A percentile compares a stretch with the other conserved stretches of the same genome.
Conservation (phyloP, 768 basidiomycete species). For the Hysterangium stoloniferum region DNA sequence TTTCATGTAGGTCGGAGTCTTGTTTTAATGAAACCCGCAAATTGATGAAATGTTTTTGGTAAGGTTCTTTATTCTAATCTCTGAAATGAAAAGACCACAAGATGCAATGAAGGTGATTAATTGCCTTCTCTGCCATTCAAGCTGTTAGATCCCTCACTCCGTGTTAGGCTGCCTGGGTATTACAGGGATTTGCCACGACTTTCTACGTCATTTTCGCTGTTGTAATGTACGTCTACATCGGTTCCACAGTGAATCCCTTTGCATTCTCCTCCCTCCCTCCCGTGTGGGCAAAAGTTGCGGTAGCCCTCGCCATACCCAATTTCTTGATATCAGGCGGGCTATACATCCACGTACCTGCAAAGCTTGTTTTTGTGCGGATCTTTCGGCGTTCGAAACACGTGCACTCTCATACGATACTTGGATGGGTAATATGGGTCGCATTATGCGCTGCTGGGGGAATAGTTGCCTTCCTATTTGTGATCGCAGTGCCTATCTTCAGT, state of each 20-base stretch:
- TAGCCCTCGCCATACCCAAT: constrained; percentile 41
- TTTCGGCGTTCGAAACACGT: constrained; percentile 43
- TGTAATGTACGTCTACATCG: constrained; percentile 40
- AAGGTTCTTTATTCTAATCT: constrained; percentile 53
- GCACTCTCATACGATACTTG: constrained; percentile 41
- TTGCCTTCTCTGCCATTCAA: no score
- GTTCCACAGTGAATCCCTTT: constrained; percentile 39
- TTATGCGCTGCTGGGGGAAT: constrained; percentile 35
- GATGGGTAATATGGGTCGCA: constrained; percentile 40
- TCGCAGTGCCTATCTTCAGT: constrained; percentile 48
- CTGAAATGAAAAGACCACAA: constrained; percentile 43
- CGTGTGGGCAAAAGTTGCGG: constrained; percentile 42
- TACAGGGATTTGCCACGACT: constrained; percentile 44
- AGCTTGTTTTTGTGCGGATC: constrained; percentile 43
- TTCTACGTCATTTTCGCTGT: constrained; percentile 43
- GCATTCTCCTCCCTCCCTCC: constrained; percentile 40
- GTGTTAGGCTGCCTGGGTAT: constrained; percentile 42
- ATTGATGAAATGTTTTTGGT: constrained; percentile 3
- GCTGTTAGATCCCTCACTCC: no score
- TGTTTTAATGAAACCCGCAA: neutral
- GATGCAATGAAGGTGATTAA: constrained; percentile 54
- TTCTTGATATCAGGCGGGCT: constrained; percentile 42
- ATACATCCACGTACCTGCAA: constrained; percentile 45
- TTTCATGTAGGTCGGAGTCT: constrained; percentile 35
- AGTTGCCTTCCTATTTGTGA: constrained; percentile 39